Percentiles rank a stretch among this genome's conserved stretches.
Conservation (phyloP, 345 rosid genomes). For the Camelina neglecta region DNA sequence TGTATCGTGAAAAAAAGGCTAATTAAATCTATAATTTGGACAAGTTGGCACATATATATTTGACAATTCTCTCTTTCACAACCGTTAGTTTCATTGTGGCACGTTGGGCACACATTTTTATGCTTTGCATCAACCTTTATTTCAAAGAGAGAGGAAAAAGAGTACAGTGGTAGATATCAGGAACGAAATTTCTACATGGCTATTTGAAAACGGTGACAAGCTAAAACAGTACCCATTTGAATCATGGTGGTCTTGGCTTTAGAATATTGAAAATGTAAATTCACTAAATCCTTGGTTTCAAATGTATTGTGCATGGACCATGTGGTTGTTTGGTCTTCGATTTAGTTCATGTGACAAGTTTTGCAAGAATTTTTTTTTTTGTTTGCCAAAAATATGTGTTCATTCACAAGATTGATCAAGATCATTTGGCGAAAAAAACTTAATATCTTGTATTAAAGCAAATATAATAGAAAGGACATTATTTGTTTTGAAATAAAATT, state of each 20-base stretch:
- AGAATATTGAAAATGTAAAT: neutral
- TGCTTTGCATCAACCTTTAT: neutral
- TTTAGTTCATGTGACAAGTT: neutral
- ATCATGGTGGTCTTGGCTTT: neutral
- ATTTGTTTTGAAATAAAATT: neutral
- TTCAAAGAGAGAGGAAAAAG: neutral
- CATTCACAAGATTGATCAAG: neutral
- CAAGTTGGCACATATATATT: constrained; percentile 18
- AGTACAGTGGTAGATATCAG: neutral
- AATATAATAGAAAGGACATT: neutral
- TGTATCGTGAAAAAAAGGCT: neutral
- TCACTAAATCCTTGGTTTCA: neutral
- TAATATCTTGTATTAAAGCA: neutral
- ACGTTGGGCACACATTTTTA: constrained; percentile 34
- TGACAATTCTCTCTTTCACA: constrained; percentile 13
- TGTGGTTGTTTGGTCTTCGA: neutral
- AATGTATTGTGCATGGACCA: neutral
- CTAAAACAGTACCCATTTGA: neutral
- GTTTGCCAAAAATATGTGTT: neutral
- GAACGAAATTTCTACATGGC: neutral
- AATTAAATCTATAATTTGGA: neutral
- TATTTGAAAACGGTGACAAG: neutral
- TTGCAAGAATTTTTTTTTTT: neutral
- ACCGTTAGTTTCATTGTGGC: neutral
- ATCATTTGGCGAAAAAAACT: neutral